A percentile compares a stretch with the other conserved stretches of the same genome.
Conservation (phyloP, 352 stramenopile genomes). For the Phytophthora cryptogea region DNA sequence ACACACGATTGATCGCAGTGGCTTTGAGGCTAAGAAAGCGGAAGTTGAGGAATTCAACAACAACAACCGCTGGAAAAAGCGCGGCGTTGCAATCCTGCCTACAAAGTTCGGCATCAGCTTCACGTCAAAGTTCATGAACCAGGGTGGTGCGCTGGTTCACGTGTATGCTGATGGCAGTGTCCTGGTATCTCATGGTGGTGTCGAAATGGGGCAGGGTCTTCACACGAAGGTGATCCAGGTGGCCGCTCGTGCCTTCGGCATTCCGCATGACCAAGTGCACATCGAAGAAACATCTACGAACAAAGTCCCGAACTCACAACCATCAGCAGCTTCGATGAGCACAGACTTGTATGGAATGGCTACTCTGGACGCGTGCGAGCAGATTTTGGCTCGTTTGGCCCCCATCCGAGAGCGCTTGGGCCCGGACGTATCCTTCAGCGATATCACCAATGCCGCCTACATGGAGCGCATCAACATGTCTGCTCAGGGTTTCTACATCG, state of each 20-base stretch:
- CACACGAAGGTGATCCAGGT: conserved; percentile 95
- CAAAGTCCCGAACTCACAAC: conserved; percentile 95
- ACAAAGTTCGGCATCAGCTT: conserved; percentile 97
- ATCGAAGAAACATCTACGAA: conserved; percentile 95
- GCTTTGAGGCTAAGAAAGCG: conserved; percentile 68
- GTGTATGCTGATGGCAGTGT: conserved; percentile 96
- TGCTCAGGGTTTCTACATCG: conserved; percentile 96
- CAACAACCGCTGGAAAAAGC: conserved; percentile 91
- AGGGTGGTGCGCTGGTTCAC: conserved; percentile 95
- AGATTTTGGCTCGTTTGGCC: conserved; percentile 92
- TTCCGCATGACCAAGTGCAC: conserved; percentile 92
- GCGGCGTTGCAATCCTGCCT: conserved; percentile 84
- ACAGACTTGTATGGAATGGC: conserved; percentile 98
- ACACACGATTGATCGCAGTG: conserved; percentile 64
- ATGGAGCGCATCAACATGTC: conserved; percentile 94
- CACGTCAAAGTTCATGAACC: conserved; percentile 97
- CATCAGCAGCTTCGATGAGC: conserved; percentile 94
- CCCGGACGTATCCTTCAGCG: conserved; percentile 70
- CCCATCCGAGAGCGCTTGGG: conserved; percentile 84
- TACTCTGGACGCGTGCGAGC: conserved; percentile 94
- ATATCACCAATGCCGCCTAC: conserved; percentile 90
- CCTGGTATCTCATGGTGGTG: conserved; percentile 94
- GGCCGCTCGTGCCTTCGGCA: conserved; percentile 91
- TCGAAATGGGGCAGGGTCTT: conserved; percentile 98
- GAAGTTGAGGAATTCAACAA: conserved; percentile 90